These are phyloP conservation scores for Phytophthora colocasiae DNA, from an alignment of 352 stramenopile genomes.

Conservation along the genomic window DNA sequence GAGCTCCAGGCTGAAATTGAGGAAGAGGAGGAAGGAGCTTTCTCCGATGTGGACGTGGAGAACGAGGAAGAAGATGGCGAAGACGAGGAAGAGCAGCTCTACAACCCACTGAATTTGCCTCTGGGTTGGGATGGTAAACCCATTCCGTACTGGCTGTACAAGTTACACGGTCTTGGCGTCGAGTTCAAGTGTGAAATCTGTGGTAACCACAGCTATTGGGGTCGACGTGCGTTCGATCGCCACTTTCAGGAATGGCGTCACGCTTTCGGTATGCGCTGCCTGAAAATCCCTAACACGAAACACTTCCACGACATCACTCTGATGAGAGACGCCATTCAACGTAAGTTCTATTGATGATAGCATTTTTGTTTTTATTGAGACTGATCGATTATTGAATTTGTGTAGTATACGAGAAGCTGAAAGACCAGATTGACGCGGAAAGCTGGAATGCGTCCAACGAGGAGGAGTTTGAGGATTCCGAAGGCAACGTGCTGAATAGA, in stretches of 20 bases:
- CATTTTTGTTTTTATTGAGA: background rate
- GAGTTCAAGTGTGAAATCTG: constrained; percentile 99
- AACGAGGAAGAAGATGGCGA: constrained; percentile 66
- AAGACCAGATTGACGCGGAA: constrained; percentile 93
- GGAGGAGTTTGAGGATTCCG: constrained; percentile 99
- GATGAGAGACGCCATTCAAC: constrained; percentile 95
- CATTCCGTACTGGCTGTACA: constrained; percentile 99
- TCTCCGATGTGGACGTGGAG: constrained; percentile 85
- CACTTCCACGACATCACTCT: constrained; percentile 99
- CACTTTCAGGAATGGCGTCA: constrained; percentile 99
- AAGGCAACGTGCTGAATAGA: constrained; percentile 98
- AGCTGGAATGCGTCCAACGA: constrained; percentile 94
- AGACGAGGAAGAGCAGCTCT: constrained; percentile 96
- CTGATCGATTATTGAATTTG: constrained; percentile 3
- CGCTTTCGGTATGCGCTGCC: constrained; percentile 97
- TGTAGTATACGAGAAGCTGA: constrained; percentile 97
- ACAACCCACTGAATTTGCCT: constrained; percentile 99
- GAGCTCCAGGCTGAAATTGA: constrained; percentile 87
- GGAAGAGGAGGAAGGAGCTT: constrained; percentile 87
- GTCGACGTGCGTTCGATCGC: constrained; percentile 95
- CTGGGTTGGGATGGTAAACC: constrained; percentile 99
- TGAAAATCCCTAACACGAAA: constrained; percentile 99
- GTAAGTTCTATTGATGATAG: constrained; percentile 42
- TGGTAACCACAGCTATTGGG: constrained; percentile 98
- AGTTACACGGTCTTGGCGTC: constrained; percentile 98